Base-by-base conservation (phyloP, 2,329 filamentous ascomycete genomes). In the Penicillium italicum region DNA sequence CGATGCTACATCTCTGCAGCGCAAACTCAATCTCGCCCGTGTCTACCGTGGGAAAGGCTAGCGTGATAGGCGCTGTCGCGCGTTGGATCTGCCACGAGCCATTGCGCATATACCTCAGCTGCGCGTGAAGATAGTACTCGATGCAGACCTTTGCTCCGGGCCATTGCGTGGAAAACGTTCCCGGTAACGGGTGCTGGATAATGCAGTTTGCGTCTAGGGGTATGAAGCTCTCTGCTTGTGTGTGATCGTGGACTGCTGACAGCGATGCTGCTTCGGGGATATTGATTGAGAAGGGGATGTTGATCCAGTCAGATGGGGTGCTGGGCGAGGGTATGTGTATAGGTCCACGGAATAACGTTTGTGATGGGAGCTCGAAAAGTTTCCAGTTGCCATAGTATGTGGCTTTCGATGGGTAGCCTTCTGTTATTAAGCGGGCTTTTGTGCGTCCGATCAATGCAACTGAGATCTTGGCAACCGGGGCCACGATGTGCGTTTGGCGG, bases 381-480 rank as follows among this genome's bases (percentile, higher is more conserved):
- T 36, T 20, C 48, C 48, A 43, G 14, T 43, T 22, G 11, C 38
- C 30, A 14, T 50, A 34, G 28, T 14, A 18, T 26, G 30, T 26
- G 7, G 20, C 9, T 50, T 31, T 43, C 4, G 16, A 16, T 24
- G 37, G 30, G n/a, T 43, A 34, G 30, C 20, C 48, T 10, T 34
- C 48, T 34, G 30, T 43, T 43, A 24, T 33, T 9, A 43, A 1
- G 20, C 30, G 37, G 20, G 48, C 38, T 50, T 43, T 50, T 34
- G 48, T 11, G 5, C n/a, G 37, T 18, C 48, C 48, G 18, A 50
- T 26, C n/a, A 50, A 36, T 24, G 30, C 16, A 24, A 51, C 16
- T 3, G 40, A 28, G 8, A 51, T 54, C 3, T 31, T 53, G 26
- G 60, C 58, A n/a, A 59, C 49, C 9, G 58, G 51, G 12, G 60